phyloP scores from a whole-genome alignment of 805 yeast species.

The Saccharomyces jurei region DNA sequence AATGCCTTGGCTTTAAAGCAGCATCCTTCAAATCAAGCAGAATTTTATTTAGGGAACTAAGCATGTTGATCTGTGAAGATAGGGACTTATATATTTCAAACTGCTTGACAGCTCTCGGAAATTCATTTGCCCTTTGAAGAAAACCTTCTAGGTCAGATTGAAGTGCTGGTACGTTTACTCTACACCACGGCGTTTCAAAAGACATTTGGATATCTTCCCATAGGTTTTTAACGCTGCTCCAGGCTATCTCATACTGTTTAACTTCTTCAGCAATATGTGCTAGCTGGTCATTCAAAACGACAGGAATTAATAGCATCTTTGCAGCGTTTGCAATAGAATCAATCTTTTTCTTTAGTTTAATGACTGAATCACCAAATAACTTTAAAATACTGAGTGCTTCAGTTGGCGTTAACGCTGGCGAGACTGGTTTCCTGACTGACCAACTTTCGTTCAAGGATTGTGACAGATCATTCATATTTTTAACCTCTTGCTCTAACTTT shows the following conservation, averaged over 20 bases:
- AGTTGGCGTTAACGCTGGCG: conserved; percentile 35
- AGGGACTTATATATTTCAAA: background rate
- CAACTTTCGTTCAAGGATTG: conserved; percentile 36
- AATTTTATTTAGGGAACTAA: conserved; percentile 13
- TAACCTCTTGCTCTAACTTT: conserved; percentile 35
- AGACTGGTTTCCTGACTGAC: conserved; percentile 41
- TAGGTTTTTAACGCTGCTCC: background rate
- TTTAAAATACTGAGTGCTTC: conserved; percentile 38
- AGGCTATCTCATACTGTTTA: background rate
- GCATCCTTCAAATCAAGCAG: conserved; percentile 46
- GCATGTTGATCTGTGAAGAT: background rate
- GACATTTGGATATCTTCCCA: background rate
- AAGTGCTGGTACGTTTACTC: background rate
- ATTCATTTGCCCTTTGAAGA: background rate
- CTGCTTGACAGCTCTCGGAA: background rate
- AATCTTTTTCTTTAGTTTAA: conserved; percentile 18
- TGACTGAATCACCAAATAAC: conserved; percentile 24
- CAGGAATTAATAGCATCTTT: conserved; percentile 31
- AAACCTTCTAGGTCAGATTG: background rate
- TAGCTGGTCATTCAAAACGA: background rate
- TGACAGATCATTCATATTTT: conserved; percentile 30
- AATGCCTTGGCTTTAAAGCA: conserved; percentile 56
- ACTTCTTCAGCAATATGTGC: background rate
- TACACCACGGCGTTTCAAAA: background rate
- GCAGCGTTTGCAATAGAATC: conserved; percentile 23